Percentiles rank a stretch among this genome's conserved stretches.
Conservation (phyloP, 2,329 filamentous ascomycete species). For the Verticillium dahliae region DNA sequence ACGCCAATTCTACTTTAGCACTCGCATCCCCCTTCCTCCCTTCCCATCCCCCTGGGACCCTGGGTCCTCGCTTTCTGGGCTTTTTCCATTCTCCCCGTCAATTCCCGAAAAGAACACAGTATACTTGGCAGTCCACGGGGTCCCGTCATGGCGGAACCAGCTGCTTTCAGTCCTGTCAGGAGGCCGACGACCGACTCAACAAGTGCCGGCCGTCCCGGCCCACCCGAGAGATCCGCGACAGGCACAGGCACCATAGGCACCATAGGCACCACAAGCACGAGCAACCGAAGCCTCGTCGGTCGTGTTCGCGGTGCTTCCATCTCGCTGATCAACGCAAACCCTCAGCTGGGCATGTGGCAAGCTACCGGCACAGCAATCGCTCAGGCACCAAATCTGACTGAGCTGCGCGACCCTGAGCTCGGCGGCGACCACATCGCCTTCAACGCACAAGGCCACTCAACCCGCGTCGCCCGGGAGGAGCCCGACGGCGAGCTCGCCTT, state of each 20-base stretch:
- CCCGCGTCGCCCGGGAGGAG: slow-evolving; percentile 16
- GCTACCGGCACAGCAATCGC: slow-evolving; percentile 22
- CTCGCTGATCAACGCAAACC: slow-evolving; percentile 18
- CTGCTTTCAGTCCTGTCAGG: not conserved
- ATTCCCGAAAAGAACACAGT: not conserved
- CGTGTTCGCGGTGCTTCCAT: slow-evolving; percentile 19
- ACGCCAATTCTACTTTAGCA: not conserved
- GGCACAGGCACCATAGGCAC: not conserved
- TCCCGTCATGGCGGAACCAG: not conserved
- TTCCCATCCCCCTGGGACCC: not conserved
- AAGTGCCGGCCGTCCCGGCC: not conserved
- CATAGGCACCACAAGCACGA: too few species aligned
- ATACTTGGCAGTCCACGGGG: not conserved
- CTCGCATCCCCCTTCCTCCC: not conserved
- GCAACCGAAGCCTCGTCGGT: slow-evolving; percentile 11
- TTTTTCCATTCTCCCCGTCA: not conserved
- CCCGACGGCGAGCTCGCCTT: slow-evolving; percentile 15
- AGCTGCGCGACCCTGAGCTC: slow-evolving; percentile 18
- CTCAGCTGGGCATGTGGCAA: slow-evolving; percentile 22
- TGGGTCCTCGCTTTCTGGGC: not conserved
- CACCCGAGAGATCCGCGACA: not conserved
- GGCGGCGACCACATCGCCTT: slow-evolving; percentile 20
- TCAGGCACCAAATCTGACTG: slow-evolving; percentile 19
- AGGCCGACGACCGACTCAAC: not conserved
- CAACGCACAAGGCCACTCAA: slow-evolving; percentile 20